Evolutionary conservation across 208 protist species (phyloP).

Genomic region (Leishmania aethiopica): DNA sequence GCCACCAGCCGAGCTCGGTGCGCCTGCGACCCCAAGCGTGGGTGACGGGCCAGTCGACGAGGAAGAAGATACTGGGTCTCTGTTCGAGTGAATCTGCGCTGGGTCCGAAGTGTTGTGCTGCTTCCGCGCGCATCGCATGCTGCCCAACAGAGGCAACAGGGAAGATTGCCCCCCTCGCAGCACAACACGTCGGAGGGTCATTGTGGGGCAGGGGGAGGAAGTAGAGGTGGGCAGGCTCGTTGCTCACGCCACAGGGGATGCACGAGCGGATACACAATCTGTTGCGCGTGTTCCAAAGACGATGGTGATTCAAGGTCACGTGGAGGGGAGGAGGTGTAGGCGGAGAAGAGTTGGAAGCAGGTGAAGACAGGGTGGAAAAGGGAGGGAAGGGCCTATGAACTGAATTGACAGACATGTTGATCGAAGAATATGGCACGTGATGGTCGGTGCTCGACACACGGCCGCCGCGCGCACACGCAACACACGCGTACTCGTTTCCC

Average conservation of each 20-base stretch:
- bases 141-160: not conserved
- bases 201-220: not conserved
- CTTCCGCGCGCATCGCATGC: not conserved
- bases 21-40: not conserved
- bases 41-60: not conserved
- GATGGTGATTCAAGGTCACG: not conserved
- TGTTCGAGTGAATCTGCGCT: not conserved
- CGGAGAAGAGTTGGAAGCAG: not conserved
- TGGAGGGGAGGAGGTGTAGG: not conserved
- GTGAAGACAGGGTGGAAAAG: not conserved
- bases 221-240: not conserved
- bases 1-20: not conserved
- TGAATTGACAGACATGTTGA: not conserved
- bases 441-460: not conserved
- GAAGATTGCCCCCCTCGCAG: not conserved
- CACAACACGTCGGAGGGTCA: not conserved
- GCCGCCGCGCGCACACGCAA: not conserved
- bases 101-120: not conserved
- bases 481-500: not conserved
- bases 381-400: not conserved
- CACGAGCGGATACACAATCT: not conserved
- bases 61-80: not conserved
- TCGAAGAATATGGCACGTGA: not conserved
- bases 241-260: not conserved
- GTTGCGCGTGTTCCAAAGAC: not conserved